Conservation (phyloP, 2,329 filamentous ascomycete species). For the Lachnellula occidentalis region DNA sequence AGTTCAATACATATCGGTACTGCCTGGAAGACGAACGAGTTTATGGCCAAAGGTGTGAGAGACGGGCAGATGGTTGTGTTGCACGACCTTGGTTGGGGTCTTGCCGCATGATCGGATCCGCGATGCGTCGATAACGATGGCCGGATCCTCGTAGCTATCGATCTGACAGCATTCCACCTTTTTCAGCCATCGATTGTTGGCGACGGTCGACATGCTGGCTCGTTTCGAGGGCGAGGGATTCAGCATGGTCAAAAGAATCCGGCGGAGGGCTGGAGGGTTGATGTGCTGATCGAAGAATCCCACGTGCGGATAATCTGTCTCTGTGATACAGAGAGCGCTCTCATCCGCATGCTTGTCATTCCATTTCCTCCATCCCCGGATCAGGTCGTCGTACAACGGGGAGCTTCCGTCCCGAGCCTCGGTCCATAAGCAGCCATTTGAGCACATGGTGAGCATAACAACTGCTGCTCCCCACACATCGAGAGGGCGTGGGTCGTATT, state of each 20-base stretch:
- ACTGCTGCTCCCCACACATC: slow-evolving; percentile 86
- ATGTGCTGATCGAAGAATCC: slow-evolving; percentile 59
- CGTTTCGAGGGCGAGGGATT: slow-evolving; percentile 70
- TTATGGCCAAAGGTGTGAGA: slow-evolving; percentile 20
- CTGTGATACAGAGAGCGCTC: slow-evolving; percentile 36
- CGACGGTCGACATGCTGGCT: slow-evolving; percentile 61
- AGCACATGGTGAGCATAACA: slow-evolving; percentile 72
- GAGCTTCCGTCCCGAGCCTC: slow-evolving; percentile 50
- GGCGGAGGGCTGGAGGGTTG: slow-evolving; percentile 62
- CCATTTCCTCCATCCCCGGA: slow-evolving; percentile 65
- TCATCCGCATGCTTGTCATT: slow-evolving; percentile 49
- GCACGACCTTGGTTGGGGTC: slow-evolving; percentile 39
- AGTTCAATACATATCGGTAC: slow-evolving; percentile 21
- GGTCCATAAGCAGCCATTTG: slow-evolving; percentile 69
- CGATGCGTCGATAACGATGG: slow-evolving; percentile 55
- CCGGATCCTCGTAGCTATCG: slow-evolving; percentile 60
- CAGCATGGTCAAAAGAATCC: slow-evolving; percentile 74
- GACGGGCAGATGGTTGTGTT: slow-evolving; percentile 29
- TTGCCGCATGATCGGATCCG: slow-evolving; percentile 35
- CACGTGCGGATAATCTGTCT: slow-evolving; percentile 61
- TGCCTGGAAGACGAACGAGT: slow-evolving; percentile 26
- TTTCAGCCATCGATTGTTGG: slow-evolving; percentile 68
- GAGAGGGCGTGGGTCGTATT: slow-evolving; percentile 69
- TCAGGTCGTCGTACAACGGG: slow-evolving; percentile 57
- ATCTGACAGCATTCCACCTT: slow-evolving; percentile 73